A percentile compares a stretch with the other conserved stretches of the same genome.
Evolutionary conservation across 345 rosid species (phyloP).

Genomic region (Pseudoturritis turrita): DNA sequence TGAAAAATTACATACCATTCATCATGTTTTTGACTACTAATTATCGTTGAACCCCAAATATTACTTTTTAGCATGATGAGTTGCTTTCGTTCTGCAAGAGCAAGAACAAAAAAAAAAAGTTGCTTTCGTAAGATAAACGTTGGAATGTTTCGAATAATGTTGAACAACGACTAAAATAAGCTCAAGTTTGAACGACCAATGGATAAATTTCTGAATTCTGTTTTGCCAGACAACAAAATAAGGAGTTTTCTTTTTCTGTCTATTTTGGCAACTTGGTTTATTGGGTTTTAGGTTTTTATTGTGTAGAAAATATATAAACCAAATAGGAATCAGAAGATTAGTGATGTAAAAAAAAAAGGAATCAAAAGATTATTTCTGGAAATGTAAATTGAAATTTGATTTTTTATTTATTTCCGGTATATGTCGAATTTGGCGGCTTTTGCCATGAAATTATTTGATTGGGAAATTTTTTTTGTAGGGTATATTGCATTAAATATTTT

Average conservation of each 20-base stretch:
- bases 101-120: neutral
- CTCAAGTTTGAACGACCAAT: constrained; percentile 2
- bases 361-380: no score
- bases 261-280: constrained; percentile 16
- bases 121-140: constrained; percentile 5
- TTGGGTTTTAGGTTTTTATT: neutral
- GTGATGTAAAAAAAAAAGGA: no score
- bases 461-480: no score
- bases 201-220: constrained; percentile 16
- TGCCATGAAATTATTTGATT: neutral
- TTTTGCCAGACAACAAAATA: constrained; percentile 9
- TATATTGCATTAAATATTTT: no score
- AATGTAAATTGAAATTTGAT: no score
- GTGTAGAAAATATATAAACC: neutral
- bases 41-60: no score
- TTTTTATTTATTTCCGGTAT: no score
- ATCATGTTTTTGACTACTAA: no score
- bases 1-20: no score
- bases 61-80: no score
- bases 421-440: neutral
- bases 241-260: constrained; percentile 7
- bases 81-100: neutral
- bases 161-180: constrained; percentile 3
- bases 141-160: constrained; percentile 2
- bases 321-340: neutral